Evolutionary conservation across 805 yeast species (phyloP), one percentile per base, ranked within the genome.

Genomic region (Schwanniomyces pseudopolymorphus): DNA sequence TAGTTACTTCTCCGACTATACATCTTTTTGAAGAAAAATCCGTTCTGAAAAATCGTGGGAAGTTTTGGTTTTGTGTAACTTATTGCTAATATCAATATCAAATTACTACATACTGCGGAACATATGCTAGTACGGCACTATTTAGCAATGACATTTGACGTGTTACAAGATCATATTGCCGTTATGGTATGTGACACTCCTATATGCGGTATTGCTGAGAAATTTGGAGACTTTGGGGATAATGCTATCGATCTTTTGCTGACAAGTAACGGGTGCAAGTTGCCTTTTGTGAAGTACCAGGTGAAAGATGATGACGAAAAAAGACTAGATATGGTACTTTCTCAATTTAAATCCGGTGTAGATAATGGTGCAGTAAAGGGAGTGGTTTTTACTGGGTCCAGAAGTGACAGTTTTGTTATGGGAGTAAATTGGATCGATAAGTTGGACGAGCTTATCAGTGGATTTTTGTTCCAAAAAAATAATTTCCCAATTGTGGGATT

Each of bases 401-500:
- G 74, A 36, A 43, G 69, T 13, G 84, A 79, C 54, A 61, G 81
- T 0, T 79, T 71, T 56, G 72, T 59, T 22, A 54, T 54, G 1
- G 63, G 67, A 9, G 58, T 63, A 1, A 57, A 59, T 19, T 78
- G 82, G 83, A 69, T 81, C 39, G 45, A 56, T 24, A 56, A 56
- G 10, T 57, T 80, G 35, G 64, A 67, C 31, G 58, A 64, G 3
- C 79, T 70, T 56, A 46, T 72, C 25, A 49, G 52, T 4, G 47
- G 52, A 21, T 48, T 49, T 4, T 46, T 61, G 5, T 55, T 52
- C 21, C 28, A 42, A 11, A 24, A 48, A 26, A 28, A 39, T 7
- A 36, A 47, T 22, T 48, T 58, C 48, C 85, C 86, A 2, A 47
- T 82, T 3, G 75, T 80, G 5, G 95, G 96, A 3, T 70, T 89